Evolutionary conservation across 108 stramenopile species (phyloP).

Genomic region (Fragilariopsis cylindrus): DNA sequence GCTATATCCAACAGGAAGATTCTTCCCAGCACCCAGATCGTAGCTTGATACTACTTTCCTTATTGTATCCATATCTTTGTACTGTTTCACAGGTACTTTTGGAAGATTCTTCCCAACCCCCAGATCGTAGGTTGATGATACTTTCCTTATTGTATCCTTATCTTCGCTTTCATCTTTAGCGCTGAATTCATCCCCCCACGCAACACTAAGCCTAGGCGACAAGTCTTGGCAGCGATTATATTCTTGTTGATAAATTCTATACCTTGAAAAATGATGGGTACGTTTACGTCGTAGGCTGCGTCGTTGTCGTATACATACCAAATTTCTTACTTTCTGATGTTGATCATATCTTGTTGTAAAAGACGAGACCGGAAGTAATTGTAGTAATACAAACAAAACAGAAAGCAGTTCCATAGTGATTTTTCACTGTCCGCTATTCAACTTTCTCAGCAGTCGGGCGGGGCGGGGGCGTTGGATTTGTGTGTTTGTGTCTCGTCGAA

Average conservation of each 20-base stretch:
- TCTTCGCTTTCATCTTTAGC: not conserved
- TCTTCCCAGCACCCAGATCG: constrained; percentile 45
- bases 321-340: not conserved
- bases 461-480: no score
- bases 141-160: not conserved
- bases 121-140: constrained; percentile 7
- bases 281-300: no score
- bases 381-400: not conserved
- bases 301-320: no score
- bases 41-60: constrained; percentile 11
- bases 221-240: no score
- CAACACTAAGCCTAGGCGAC: no score
- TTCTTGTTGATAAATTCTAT: no score
- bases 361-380: not conserved
- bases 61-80: no score
- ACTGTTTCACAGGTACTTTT: no score
- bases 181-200: no score
- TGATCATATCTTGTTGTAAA: constrained; percentile 1
- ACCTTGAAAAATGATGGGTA: no score
- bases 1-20: constrained; percentile 31
- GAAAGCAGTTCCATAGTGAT: not conserved
- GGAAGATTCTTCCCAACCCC: constrained; percentile 45
- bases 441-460: not conserved
- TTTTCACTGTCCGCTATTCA: not conserved
- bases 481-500: no score